These are phyloP conservation scores for Tylopilus sp. DNA, from an alignment of 1,284 basidiomycete genomes.

Conservation along the genomic window DNA sequence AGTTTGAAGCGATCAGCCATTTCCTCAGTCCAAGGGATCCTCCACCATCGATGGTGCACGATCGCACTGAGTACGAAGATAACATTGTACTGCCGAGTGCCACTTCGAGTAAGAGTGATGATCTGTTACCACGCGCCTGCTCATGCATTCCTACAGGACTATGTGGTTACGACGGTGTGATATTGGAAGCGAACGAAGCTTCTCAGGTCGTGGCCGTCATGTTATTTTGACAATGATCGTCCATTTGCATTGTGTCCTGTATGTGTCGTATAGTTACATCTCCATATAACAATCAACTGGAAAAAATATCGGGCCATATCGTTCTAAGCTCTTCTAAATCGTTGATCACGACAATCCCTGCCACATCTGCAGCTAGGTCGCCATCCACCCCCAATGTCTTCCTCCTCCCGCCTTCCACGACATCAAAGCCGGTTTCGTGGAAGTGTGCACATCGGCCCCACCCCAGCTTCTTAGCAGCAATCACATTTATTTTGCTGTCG, in stretches of 20 bases:
- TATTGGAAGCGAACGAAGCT: conserved; percentile 75
- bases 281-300: conserved; percentile 6
- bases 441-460: conserved; percentile 76
- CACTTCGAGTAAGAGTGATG: conserved; percentile 57
- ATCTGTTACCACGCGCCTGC: conserved; percentile 15
- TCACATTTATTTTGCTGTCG: conserved; percentile 66
- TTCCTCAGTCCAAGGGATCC: conserved; percentile 66
- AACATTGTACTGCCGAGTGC: conserved; percentile 65
- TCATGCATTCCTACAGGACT: conserved; percentile 44
- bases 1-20: conserved; percentile 74
- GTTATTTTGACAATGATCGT: conserved; percentile 48
- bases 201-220: conserved; percentile 74
- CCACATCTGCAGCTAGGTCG: conserved; percentile 34
- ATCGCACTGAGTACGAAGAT: conserved; percentile 79
- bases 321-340: conserved; percentile 60
- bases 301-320: conserved; percentile 71
- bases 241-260: not conserved
- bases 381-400: conserved; percentile 49
- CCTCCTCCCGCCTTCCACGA: conserved; percentile 57
- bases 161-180: conserved; percentile 77
- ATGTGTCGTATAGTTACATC: not conserved
- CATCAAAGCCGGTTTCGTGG: conserved; percentile 59
- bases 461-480: conserved; percentile 57
- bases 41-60: conserved; percentile 80
- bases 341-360: conserved; percentile 45